Percentiles rank a stretch among this genome's conserved stretches.
Conservation (phyloP, 1,284 basidiomycete genomes). For the Ustilago vetiveriae region DNA sequence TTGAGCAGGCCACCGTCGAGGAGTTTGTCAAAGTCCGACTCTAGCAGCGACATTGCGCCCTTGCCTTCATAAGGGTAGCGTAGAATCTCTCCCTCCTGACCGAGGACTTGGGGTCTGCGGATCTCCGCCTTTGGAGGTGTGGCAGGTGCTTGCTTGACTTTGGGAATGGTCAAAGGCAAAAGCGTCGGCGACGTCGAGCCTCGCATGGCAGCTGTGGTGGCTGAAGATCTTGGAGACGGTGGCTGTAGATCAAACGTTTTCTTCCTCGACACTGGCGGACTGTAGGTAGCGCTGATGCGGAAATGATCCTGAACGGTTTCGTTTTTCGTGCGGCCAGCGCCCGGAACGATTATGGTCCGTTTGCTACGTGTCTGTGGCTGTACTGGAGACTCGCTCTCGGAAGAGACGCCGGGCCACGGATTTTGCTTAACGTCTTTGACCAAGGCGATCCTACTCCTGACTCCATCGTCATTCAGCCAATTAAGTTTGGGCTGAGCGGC, state of each 20-base stretch:
- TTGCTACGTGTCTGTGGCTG: not conserved
- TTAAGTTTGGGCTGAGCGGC: not conserved
- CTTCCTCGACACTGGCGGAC: slow-evolving; percentile 1
- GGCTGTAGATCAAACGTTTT: slow-evolving; percentile 35
- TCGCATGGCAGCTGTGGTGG: not conserved
- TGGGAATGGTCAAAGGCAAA: slow-evolving; percentile 2
- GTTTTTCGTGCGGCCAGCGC: slow-evolving; percentile 1
- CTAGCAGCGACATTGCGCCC: slow-evolving; percentile 49
- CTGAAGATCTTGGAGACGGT: slow-evolving; percentile 12
- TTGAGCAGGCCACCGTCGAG: slow-evolving; percentile 73
- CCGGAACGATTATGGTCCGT: slow-evolving; percentile 24
- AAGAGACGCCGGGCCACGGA: not conserved
- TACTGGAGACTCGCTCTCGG: not conserved
- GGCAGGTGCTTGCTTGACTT: not conserved
- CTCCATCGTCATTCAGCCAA: slow-evolving; percentile 7
- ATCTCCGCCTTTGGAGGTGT: slow-evolving; percentile 6
- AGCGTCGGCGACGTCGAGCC: slow-evolving; percentile 5
- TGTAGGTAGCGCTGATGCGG: not conserved
- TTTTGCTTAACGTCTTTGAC: slow-evolving; percentile 1
- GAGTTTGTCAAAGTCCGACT: slow-evolving; percentile 50
- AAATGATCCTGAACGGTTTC: not conserved
- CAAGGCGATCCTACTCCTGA: slow-evolving; percentile 8
- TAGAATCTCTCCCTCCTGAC: slow-evolving; percentile 25
- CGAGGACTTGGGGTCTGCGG: not conserved
- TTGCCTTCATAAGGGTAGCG: slow-evolving; percentile 51